Evolutionary conservation across 768 basidiomycete species (phyloP).

Genomic region (Amyloporia xantha): DNA sequence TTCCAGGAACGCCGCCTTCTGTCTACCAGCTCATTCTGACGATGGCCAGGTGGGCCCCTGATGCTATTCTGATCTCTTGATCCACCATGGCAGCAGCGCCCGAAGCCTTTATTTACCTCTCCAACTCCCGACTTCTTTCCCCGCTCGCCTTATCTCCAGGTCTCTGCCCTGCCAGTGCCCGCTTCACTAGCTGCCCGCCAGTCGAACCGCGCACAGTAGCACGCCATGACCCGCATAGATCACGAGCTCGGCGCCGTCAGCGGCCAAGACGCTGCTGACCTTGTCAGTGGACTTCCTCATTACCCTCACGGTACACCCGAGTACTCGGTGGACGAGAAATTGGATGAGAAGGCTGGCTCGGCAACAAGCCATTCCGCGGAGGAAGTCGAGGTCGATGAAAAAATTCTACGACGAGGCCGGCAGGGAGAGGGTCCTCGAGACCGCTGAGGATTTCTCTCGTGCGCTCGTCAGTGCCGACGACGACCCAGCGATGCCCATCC

Average conservation of each 20-base stretch:
- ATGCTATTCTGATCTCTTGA: no score
- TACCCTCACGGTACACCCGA: background rate
- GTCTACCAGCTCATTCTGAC: no score
- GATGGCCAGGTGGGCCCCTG: background rate
- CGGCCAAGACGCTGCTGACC: background rate
- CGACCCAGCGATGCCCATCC: slow-evolving; percentile 2
- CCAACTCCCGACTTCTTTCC: no score
- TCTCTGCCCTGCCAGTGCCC: background rate
- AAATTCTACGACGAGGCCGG: slow-evolving; percentile 3
- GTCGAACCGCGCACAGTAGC: background rate
- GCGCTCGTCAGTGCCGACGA: slow-evolving; percentile 2
- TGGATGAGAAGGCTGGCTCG: background rate
- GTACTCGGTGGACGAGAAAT: background rate
- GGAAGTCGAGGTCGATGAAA: background rate
- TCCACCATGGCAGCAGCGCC: no score
- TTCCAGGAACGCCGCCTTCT: background rate
- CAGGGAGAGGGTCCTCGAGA: slow-evolving; percentile 5
- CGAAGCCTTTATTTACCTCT: no score
- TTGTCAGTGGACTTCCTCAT: slow-evolving; percentile 1
- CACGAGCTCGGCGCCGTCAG: slow-evolving; percentile 1
- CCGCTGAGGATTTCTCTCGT: slow-evolving; percentile 4
- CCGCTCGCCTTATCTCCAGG: background rate
- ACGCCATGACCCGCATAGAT: slow-evolving; percentile 1
- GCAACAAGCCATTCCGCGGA: background rate
- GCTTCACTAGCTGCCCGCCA: background rate